Percentiles rank a stretch among this genome's conserved stretches.
Conservation (phyloP, 306 rosid species). For the Betula pendula region DNA sequence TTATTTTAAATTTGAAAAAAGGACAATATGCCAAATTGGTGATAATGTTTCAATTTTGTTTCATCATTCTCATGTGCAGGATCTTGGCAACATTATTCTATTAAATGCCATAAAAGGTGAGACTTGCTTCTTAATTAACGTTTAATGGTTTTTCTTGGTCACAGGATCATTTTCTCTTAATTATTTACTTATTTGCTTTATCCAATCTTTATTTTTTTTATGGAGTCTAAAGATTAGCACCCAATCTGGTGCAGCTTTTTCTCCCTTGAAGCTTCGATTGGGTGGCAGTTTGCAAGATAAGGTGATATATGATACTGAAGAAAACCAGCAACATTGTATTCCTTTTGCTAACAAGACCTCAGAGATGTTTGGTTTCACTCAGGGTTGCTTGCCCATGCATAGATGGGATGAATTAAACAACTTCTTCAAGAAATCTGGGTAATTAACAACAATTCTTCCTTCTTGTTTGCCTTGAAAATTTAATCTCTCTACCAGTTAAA, state of each 20-base stretch:
- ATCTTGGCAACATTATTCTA: conserved; percentile 51
- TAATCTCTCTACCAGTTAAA: conserved; percentile 4
- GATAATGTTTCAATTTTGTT: background rate
- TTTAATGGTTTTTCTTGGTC: conserved; percentile 4
- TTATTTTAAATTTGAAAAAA: too few relatives aligned
- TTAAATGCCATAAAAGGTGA: conserved; percentile 1
- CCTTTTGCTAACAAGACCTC: conserved; percentile 47
- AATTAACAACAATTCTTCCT: conserved; percentile 24
- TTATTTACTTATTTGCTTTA: background rate
- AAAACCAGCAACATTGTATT: conserved; percentile 47
- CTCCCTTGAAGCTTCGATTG: conserved; percentile 82
- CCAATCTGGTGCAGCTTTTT: conserved; percentile 70
- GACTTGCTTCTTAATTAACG: background rate
- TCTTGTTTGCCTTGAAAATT: conserved; percentile 22
- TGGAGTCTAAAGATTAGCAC: conserved; percentile 16
- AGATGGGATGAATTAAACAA: conserved; percentile 94
- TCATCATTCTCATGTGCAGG: conserved; percentile 46
- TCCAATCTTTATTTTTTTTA: background rate
- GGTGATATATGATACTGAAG: conserved; percentile 67
- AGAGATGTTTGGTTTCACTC: conserved; percentile 63
- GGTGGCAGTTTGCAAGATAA: conserved; percentile 92
- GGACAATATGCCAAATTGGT: background rate
- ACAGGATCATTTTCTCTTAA: conserved; percentile 8
- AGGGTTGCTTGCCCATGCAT: conserved; percentile 74
- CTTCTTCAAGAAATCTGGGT: conserved; percentile 83